Percentiles rank a stretch among this genome's conserved stretches.
These are phyloP conservation scores for Aspergillus neoniger DNA, from an alignment of 2,329 filamentous ascomycete species.

Conservation along the genomic window DNA sequence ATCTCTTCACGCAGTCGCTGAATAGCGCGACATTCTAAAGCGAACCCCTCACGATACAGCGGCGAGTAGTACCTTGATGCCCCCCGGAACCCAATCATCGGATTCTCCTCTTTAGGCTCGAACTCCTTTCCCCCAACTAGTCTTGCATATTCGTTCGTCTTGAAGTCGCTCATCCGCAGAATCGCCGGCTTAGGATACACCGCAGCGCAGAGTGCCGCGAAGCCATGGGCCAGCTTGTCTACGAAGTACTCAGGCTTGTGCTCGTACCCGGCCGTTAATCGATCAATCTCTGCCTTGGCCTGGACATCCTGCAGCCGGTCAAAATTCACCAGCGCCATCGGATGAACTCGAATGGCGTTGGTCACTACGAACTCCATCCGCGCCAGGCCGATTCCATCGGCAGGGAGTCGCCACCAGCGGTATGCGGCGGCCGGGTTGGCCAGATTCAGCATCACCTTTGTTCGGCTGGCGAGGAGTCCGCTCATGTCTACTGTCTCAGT, in stretches of 20 bases:
- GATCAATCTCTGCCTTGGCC: conserved; percentile 29
- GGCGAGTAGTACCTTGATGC: conserved; percentile 47
- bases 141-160: conserved; percentile 45
- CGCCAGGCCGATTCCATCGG: conserved; percentile 43
- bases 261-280: conserved; percentile 34
- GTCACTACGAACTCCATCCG: conserved; percentile 46
- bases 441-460: conserved; percentile 44
- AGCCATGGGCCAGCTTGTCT: conserved; percentile 39
- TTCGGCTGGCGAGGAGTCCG: conserved; percentile 25
- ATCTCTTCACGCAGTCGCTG: conserved; percentile 42
- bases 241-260: conserved; percentile 44
- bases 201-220: conserved; percentile 42
- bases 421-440: conserved; percentile 42
- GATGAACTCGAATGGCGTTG: conserved; percentile 41
- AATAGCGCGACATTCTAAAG: conserved; percentile 43
- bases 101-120: conserved; percentile 44
- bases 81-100: conserved; percentile 47
- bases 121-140: conserved; percentile 45
- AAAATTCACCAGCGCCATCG: conserved; percentile 42
- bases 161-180: conserved; percentile 46
- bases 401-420: conserved; percentile 44
- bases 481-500: conserved; percentile 34
- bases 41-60: conserved; percentile 41
- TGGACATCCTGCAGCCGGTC: conserved; percentile 32
- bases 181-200: conserved; percentile 44